These are phyloP conservation scores for Rickenella mellea DNA, from an alignment of 768 basidiomycete genomes.

Conservation along the genomic window DNA sequence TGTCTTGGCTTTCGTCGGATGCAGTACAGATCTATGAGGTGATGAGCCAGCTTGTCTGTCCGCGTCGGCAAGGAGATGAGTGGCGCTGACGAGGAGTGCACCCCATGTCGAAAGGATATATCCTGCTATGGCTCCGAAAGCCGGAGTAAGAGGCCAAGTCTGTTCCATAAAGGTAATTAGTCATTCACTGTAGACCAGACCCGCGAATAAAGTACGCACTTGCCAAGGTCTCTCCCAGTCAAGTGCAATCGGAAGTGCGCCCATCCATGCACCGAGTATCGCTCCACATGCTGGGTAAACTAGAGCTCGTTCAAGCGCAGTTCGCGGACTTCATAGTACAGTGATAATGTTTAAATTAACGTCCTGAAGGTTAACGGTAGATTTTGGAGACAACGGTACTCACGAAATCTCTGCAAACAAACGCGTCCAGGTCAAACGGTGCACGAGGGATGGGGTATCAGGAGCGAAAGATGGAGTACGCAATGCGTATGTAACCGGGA, in stretches of 20 bases:
- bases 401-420: slow-evolving; percentile 79
- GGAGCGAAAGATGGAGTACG: slow-evolving; percentile 45
- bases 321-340: slow-evolving; percentile 40
- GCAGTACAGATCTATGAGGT: too few relatives aligned
- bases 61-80: background rate
- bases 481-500: slow-evolving; percentile 61
- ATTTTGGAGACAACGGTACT: too few relatives aligned
- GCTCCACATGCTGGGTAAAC: slow-evolving; percentile 74
- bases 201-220: slow-evolving; percentile 33
- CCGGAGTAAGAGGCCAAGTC: slow-evolving; percentile 79
- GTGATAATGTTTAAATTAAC: too few relatives aligned
- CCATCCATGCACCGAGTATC: slow-evolving; percentile 69
- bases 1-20: too few relatives aligned
- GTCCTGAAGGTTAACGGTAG: too few relatives aligned
- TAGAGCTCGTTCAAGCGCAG: slow-evolving; percentile 66
- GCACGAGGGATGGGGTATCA: slow-evolving; percentile 35
- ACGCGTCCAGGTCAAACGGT: slow-evolving; percentile 62
- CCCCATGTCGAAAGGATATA: slow-evolving; percentile 38
- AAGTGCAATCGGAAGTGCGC: slow-evolving; percentile 76
- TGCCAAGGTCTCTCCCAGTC: slow-evolving; percentile 99
- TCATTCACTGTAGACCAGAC: background rate
- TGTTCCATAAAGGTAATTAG: slow-evolving; percentile 19
- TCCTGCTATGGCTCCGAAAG: slow-evolving; percentile 62
- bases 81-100: background rate
- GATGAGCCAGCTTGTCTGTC: too few relatives aligned